Evolutionary conservation across 768 basidiomycete species (phyloP), one percentile per base, ranked within the genome.

Genomic region (Boletus subparvulus): DNA sequence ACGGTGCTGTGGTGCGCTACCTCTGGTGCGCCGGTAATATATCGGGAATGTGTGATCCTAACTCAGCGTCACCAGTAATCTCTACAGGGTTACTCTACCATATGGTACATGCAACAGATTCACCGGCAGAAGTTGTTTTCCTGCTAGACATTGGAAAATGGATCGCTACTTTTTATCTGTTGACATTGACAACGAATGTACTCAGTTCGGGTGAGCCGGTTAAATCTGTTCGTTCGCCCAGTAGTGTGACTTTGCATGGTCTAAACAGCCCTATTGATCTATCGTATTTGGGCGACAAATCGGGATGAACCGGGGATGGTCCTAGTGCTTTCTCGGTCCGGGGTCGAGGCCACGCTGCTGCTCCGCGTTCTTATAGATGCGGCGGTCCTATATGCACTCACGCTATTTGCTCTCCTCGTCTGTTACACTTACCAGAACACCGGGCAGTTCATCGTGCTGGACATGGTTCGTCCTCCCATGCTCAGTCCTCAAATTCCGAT

Each of bases 141-240:
- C 43, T 53, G 30, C 21, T 21, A 9, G 45, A 53, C 37, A 24
- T 43, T 1, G 52, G 50, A 14, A 26, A 48, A 47, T 63, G 63
- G 65, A 32, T 55, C 14, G 24, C 55, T 36, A 33, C 50, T 3
- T 69, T 69, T 42, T 65, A 60, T 43, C 16, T 55, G 9, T 44
- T 65, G 33, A 64, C 68, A 14, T 50, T 68, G 39, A 44, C 47
- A 3, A 69, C 66, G 3, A 68, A 69, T 33, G 4, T 58, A 28
- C 41, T 68, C n/a, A 51, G 61, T 45, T 68, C 68, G 3, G 55
- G 63, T 64, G 45, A 54, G 63, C 16, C 16, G 16, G 28, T 26
- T 16, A 14, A 7, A 14, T 19, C 17, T 48, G 8, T 26, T 32
- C 13, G n/a, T 44, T n/a, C 1, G 2, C 14, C 47, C 6, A 43